Evolutionary conservation across 257 asterid species (phyloP).

Genomic region (Asclepias syriaca): DNA sequence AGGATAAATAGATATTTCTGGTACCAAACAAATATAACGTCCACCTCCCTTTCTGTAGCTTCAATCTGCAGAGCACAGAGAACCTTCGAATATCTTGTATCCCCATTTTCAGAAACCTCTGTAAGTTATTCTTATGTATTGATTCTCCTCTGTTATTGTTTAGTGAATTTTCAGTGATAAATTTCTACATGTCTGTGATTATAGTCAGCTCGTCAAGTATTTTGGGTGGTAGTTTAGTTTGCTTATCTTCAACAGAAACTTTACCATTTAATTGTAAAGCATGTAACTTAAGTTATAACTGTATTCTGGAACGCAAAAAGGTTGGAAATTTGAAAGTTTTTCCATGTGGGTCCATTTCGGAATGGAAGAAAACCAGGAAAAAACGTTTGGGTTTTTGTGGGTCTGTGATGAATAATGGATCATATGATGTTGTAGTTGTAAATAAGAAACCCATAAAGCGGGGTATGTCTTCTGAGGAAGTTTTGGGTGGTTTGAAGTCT

Average conservation of each 20-base stretch:
- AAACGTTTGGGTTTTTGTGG: conserved; percentile 31
- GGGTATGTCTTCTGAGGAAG: conserved; percentile 49
- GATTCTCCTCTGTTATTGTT: background rate
- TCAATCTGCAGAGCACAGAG: background rate
- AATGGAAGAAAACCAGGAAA: conserved; percentile 44
- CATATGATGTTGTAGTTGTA: conserved; percentile 34
- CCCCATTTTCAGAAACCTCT: background rate
- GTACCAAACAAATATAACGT: background rate
- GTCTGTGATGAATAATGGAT: conserved; percentile 35
- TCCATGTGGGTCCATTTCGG: conserved; percentile 29
- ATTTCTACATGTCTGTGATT: conserved; percentile 54
- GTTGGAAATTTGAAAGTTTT: conserved; percentile 27
- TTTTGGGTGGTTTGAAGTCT: conserved; percentile 60
- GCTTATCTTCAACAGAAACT: conserved; percentile 29
- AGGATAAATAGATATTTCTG: background rate
- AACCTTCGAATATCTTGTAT: background rate
- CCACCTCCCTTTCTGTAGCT: background rate
- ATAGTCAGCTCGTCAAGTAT: conserved; percentile 39
- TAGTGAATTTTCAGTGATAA: background rate
- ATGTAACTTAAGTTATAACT: conserved; percentile 24
- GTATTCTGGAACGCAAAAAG: conserved; percentile 32
- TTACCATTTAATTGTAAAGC: conserved; percentile 14
- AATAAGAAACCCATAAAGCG: conserved; percentile 27
- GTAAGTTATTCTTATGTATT: background rate
- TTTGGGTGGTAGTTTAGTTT: conserved; percentile 37